phyloP scores from a whole-genome alignment of 2,329 filamentous ascomycete species.

The Pseudopyricularia javanii region DNA sequence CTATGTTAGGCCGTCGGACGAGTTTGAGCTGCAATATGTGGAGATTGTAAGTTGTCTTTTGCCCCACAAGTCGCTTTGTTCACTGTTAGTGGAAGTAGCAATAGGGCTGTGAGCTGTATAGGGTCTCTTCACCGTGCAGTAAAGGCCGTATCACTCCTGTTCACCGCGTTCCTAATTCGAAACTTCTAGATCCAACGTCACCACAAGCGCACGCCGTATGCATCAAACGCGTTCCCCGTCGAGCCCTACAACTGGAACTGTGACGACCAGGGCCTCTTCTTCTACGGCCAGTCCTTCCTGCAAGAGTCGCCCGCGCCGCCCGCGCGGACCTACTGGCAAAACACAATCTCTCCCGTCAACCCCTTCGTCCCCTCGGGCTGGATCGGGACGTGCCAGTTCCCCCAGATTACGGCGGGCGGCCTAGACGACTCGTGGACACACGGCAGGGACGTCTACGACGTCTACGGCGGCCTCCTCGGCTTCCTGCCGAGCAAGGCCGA shows the following conservation, averaged over 20 bases:
- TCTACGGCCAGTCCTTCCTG: conserved; percentile 39
- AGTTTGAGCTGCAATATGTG: conserved; percentile 61
- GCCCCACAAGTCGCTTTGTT: not conserved
- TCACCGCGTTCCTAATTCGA: not conserved
- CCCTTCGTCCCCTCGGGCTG: conserved; percentile 56
- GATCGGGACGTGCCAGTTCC: conserved; percentile 66
- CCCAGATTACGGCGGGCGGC: conserved; percentile 62
- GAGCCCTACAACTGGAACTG: conserved; percentile 67
- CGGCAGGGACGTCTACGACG: conserved; percentile 62
- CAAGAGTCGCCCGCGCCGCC: conserved; percentile 22
- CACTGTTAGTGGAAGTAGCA: no score
- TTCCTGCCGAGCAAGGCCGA: conserved; percentile 47
- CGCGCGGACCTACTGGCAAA: conserved; percentile 48
- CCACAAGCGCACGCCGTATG: conserved; percentile 75
- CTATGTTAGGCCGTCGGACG: conserved; percentile 40
- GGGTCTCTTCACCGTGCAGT: no score
- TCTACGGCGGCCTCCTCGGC: conserved; percentile 57
- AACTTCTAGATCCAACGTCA: conserved; percentile 57
- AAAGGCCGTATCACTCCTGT: no score
- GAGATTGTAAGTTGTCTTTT: conserved; percentile 50
- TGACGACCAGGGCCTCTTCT: conserved; percentile 55
- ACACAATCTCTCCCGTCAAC: conserved; percentile 49
- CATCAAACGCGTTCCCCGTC: conserved; percentile 61
- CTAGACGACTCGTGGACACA: conserved; percentile 66
- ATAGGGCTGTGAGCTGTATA: no score